Percentiles rank a stretch among this genome's conserved stretches.
These are phyloP conservation scores for Gypsophila paniculata DNA, from an alignment of 179 eudicot species.

Conservation along the genomic window DNA sequence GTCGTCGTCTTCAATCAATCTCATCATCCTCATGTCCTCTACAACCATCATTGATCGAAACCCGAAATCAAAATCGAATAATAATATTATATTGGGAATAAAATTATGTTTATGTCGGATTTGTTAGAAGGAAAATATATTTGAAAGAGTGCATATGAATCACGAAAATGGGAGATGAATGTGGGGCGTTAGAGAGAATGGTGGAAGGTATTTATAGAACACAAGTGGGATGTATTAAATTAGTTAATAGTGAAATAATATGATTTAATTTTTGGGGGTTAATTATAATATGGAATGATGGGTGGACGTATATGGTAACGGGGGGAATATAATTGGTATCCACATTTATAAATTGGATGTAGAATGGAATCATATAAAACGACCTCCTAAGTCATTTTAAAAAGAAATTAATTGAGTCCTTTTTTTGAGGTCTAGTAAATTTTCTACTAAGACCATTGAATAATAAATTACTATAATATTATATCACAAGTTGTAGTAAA, in stretches of 20 bases:
- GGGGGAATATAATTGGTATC: background rate
- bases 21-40: constrained; percentile 32
- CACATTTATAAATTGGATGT: background rate
- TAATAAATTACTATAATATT: no score
- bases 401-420: no score
- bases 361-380: background rate
- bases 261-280: background rate
- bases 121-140: background rate
- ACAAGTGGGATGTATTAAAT: constrained; percentile 7
- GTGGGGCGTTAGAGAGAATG: constrained; percentile 13
- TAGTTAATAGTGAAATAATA: no score
- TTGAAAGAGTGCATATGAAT: constrained; percentile 3
- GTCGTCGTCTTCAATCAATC: constrained; percentile 28
- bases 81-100: no score
- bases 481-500: no score
- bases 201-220: background rate
- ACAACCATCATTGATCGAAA: constrained; percentile 28
- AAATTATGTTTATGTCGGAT: background rate
- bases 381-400: background rate
- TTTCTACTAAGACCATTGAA: no score
- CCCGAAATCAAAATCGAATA: background rate
- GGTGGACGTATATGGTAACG: background rate
- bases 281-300: background rate
- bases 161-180: background rate
- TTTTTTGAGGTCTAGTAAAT: no score